Conservation (phyloP, 1,284 basidiomycete genomes). For the Cutaneotrichosporon cavernicola region DNA sequence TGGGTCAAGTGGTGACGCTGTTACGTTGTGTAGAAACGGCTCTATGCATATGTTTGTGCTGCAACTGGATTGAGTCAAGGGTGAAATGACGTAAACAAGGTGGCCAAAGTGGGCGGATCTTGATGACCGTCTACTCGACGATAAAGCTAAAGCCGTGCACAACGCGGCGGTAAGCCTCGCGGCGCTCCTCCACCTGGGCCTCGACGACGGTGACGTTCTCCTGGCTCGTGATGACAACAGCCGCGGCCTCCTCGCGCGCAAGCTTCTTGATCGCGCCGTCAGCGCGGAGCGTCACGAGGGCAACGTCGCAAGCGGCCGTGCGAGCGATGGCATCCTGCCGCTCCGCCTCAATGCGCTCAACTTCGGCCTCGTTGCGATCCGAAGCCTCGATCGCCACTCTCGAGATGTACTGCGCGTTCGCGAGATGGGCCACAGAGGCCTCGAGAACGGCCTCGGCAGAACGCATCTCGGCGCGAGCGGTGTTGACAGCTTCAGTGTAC, state of each 20-base stretch:
- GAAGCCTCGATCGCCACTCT: background rate
- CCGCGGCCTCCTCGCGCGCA: background rate
- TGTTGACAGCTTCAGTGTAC: background rate
- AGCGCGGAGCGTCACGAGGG: background rate
- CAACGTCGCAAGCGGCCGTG: background rate
- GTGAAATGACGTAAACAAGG: too few relatives aligned
- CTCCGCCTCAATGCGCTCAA: background rate
- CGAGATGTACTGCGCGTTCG: background rate
- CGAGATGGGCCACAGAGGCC: background rate
- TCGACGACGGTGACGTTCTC: background rate
- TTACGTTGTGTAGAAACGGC: too few relatives aligned
- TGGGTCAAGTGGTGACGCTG: too few relatives aligned
- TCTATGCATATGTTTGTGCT: too few relatives aligned
- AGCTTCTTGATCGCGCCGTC: background rate
- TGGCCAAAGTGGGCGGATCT: background rate
- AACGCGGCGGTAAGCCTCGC: background rate
- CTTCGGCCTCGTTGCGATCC: background rate
- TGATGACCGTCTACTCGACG: background rate
- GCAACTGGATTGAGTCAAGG: too few relatives aligned
- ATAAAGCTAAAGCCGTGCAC: background rate
- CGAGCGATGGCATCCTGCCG: background rate
- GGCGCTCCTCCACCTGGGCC: background rate
- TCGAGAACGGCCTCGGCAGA: background rate
- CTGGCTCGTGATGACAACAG: background rate
- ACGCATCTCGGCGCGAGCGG: background rate